phyloP scores from a whole-genome alignment of 2,329 filamentous ascomycete species.

The Chaetothyriales sp. region DNA sequence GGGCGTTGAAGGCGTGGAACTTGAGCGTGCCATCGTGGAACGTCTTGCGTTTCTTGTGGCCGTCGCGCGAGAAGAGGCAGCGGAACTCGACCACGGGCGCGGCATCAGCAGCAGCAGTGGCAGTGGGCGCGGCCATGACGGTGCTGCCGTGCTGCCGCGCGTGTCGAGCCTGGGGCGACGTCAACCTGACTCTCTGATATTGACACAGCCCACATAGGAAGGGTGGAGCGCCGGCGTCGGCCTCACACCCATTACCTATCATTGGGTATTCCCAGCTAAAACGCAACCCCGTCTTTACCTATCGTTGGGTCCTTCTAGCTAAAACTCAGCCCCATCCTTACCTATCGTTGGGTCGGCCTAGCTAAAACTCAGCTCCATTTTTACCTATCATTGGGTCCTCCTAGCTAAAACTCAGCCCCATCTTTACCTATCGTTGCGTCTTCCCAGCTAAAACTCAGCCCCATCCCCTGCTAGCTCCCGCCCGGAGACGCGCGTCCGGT shows the following conservation, averaged over 20 bases:
- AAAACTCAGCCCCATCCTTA: too few species aligned
- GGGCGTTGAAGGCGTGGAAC: slow-evolving; percentile 82
- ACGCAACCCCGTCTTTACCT: too few species aligned
- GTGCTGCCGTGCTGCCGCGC: neutral
- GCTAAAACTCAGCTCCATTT: too few species aligned
- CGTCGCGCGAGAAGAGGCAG: slow-evolving; percentile 77
- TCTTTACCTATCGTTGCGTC: too few species aligned
- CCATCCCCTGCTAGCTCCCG: neutral
- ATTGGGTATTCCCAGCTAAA: too few species aligned
- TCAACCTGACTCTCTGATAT: neutral
- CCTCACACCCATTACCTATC: too few species aligned
- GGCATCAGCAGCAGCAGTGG: slow-evolving; percentile 42
- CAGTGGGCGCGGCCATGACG: slow-evolving; percentile 14
- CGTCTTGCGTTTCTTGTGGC: slow-evolving; percentile 73
- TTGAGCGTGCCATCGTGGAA: slow-evolving; percentile 88
- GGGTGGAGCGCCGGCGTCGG: too few species aligned
- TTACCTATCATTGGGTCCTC: too few species aligned
- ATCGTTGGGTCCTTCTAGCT: too few species aligned
- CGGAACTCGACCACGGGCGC: slow-evolving; percentile 68
- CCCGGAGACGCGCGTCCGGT: neutral
- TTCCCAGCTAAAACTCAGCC: neutral
- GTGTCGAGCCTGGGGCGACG: neutral
- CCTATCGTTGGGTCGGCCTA: too few species aligned
- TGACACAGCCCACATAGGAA: neutral
- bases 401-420: too few species aligned